These are phyloP conservation scores for Hericium rajendrae DNA, from an alignment of 768 basidiomycete species.

Conservation along the genomic window DNA sequence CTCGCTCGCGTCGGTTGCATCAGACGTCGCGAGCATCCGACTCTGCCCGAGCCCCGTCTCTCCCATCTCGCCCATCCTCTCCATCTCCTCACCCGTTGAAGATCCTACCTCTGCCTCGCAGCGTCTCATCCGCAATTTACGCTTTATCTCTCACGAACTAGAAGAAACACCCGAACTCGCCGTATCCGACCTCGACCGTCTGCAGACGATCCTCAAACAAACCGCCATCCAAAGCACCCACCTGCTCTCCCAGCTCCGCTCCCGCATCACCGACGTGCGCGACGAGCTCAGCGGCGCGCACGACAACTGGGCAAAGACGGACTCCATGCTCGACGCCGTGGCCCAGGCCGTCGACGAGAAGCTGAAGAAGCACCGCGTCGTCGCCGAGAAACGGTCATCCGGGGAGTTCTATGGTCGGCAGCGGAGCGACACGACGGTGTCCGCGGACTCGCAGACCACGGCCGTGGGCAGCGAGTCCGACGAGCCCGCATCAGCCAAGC, in stretches of 20 bases:
- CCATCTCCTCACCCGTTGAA: slow-evolving; percentile 24
- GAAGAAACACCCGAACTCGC: slow-evolving; percentile 15
- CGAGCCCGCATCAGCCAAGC: neutral
- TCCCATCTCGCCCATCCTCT: slow-evolving; percentile 6
- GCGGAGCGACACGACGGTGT: slow-evolving; percentile 42
- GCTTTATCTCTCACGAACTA: slow-evolving; percentile 33
- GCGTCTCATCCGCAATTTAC: slow-evolving; percentile 45
- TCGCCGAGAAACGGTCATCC: neutral
- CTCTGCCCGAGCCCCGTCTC: neutral
- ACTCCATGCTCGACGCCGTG: slow-evolving; percentile 34
- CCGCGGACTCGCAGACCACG: slow-evolving; percentile 57
- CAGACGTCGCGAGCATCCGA: slow-evolving; percentile 3
- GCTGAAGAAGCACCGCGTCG: slow-evolving; percentile 27
- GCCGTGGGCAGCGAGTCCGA: slow-evolving; percentile 25
- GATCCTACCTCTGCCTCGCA: slow-evolving; percentile 27
- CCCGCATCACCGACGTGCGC: slow-evolving; percentile 40
- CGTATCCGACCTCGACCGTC: slow-evolving; percentile 30
- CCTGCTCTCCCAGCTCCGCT: slow-evolving; percentile 42
- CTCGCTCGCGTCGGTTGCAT: slow-evolving; percentile 34
- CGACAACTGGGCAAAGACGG: slow-evolving; percentile 33
- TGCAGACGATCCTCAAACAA: slow-evolving; percentile 40
- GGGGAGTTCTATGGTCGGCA: slow-evolving; percentile 13
- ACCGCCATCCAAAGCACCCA: slow-evolving; percentile 35
- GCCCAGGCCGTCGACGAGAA: slow-evolving; percentile 36
- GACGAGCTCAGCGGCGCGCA: slow-evolving; percentile 41